Base-by-base conservation (phyloP, 257 asterid species). In the Capsicum baccatum region DNA sequence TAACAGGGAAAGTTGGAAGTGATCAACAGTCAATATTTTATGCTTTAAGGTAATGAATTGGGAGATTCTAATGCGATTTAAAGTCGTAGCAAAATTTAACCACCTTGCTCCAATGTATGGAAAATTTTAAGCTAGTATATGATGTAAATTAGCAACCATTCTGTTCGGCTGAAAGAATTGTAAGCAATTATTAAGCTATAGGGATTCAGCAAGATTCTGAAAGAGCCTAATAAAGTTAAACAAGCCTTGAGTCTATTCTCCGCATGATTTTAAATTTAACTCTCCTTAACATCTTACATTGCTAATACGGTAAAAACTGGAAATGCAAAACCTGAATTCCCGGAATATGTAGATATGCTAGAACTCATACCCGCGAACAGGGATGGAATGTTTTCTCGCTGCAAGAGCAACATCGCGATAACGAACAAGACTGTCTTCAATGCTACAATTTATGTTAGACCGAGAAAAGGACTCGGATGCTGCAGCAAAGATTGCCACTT, bases 401-500 rank as follows among this genome's bases (percentile, higher is more conserved):
- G 99, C 98, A 85, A 80, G 86, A 83, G 97, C 92, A 85, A 93
- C 94, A 82, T 93, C 93, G 54, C 92, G 93, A 83, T 93, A 94
- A 73, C 97, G 94, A 86, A 91, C 83, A 81, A 94, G 96, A 88
- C 98, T 93, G 55, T 92, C 98, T 86, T 89, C 89, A 85, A 95
- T 91, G 89, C 95, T 91, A 91, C 97, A 95, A 84, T 95, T 95
- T 84, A 95, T 85, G 85, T 94, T 94, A 85, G 97, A 95, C 82
- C 39, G 81, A 68, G 98, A 94, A 89, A 95, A 95, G 79, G 97
- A 95, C 89, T 95, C 97, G 4, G 99, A 95, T 4, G 97, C 97
- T 83, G 99, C 94, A 85, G 97, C 98, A 92, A 95, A 94, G 79
- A 95, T 84, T 84, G 99, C 98, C 80, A 95, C 99, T 90, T 95